Evolutionary conservation across 306 rosid species (phyloP).

Genomic region (Cucumis cinereus): DNA sequence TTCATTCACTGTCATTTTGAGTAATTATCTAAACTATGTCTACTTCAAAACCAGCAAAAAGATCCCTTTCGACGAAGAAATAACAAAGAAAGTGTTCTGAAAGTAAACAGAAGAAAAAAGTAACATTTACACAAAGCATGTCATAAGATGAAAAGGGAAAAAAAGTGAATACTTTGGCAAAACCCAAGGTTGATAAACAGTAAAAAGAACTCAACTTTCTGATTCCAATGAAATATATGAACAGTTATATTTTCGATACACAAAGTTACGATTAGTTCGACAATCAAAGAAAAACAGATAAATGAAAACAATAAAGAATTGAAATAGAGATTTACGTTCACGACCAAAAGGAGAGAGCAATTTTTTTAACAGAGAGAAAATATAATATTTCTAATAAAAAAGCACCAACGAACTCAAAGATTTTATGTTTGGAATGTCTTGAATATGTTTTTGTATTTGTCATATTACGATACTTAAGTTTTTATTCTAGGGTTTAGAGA

Average conservation of each 20-base stretch:
- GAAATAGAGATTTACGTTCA: no score
- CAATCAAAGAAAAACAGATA: no score
- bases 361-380: no score
- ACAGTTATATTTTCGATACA: neutral
- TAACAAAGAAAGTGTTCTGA: neutral
- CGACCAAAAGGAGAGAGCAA: no score
- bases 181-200: neutral
- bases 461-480: no score
- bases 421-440: no score
- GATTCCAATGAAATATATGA: neutral
- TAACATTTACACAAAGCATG: neutral
- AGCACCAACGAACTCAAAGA: no score
- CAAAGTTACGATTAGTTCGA: no score
- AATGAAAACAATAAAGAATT: no score
- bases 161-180: neutral
- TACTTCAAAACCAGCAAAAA: neutral
- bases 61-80: neutral
- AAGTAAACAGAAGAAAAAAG: neutral
- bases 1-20: neutral
- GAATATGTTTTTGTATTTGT: no score
- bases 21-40: neutral
- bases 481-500: no score
- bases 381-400: no score
- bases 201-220: neutral
- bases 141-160: neutral